These are phyloP conservation scores for Cyclocybe aegerita DNA, from an alignment of 768 basidiomycete species.

Conservation along the genomic window DNA sequence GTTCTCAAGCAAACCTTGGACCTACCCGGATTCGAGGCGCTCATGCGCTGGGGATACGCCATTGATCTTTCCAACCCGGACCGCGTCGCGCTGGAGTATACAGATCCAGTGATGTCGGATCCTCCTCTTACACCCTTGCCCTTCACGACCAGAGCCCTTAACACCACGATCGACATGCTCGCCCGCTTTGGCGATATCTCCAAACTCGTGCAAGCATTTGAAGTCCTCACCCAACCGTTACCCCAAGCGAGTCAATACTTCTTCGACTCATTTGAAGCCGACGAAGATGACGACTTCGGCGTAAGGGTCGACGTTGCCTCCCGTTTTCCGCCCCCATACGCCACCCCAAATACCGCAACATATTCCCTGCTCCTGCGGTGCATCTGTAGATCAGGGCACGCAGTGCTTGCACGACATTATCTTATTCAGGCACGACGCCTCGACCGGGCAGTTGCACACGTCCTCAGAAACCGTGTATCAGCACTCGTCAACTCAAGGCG, in stretches of 20 bases:
- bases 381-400: constrained; percentile 45
- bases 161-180: constrained; percentile 71
- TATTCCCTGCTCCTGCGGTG: constrained; percentile 63
- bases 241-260: constrained; percentile 48
- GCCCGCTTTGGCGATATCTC: constrained; percentile 60
- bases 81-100: constrained; percentile 52
- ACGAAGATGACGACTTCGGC: constrained; percentile 72
- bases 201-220: constrained; percentile 73
- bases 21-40: constrained; percentile 49
- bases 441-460: constrained; percentile 36
- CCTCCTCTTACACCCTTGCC: constrained; percentile 32
- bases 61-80: constrained; percentile 79
- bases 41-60: constrained; percentile 71
- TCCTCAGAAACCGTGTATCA: constrained; percentile 30
- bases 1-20: constrained; percentile 68
- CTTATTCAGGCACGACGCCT: constrained; percentile 48
- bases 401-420: constrained; percentile 66
- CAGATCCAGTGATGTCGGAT: constrained; percentile 2
- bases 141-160: constrained; percentile 66
- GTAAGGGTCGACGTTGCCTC: constrained; percentile 36
- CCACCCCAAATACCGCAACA: constrained; percentile 64
- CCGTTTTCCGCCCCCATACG: constrained; percentile 39
- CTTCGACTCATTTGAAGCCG: constrained; percentile 63
- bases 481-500: not conserved
- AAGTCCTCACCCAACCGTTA: constrained; percentile 73